A percentile compares a stretch with the other conserved stretches of the same genome.
Evolutionary conservation across 352 stramenopile species (phyloP).

Genomic region (Peronospora farinosa): DNA sequence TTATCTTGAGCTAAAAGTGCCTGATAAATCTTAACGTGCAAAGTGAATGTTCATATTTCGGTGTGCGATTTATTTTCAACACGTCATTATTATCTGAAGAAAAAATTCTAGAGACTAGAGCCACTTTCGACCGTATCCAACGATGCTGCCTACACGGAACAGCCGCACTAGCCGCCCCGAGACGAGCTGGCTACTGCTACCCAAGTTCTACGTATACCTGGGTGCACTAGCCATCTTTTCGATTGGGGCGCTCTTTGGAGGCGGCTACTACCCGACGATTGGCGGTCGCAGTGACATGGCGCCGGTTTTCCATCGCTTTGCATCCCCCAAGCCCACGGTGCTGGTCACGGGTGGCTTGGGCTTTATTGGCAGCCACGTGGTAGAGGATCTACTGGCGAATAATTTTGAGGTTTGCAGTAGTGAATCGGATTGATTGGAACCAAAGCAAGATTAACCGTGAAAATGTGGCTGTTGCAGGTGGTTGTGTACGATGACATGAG

Average conservation of each 20-base stretch:
- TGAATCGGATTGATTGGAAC: constrained; percentile 5
- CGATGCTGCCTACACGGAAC: constrained; percentile 34
- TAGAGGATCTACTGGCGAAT: constrained; percentile 71
- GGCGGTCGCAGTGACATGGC: constrained; percentile 21
- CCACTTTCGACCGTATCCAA: not conserved
- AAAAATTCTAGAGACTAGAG: no score
- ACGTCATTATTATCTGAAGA: no score
- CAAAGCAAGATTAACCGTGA: constrained; percentile 2
- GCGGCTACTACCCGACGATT: constrained; percentile 51
- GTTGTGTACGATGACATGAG: constrained; percentile 87
- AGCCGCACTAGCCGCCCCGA: constrained; percentile 35
- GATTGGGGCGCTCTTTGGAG: constrained; percentile 58
- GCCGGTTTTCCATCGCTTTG: constrained; percentile 27
- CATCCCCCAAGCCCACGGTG: constrained; percentile 41
- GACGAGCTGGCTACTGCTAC: constrained; percentile 66
- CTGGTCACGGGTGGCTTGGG: constrained; percentile 75
- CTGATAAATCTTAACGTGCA: no score
- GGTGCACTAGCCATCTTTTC: constrained; percentile 59
- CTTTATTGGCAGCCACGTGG: constrained; percentile 83
- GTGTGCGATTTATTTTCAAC: no score
- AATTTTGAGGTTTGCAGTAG: constrained; percentile 50
- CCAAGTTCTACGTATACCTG: constrained; percentile 65
- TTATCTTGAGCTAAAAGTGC: no score
- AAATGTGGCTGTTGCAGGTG: constrained; percentile 35
- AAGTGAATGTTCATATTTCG: no score